Evolutionary conservation across 208 protist species (phyloP).

Genomic region (Leishmania gerbilli): DNA sequence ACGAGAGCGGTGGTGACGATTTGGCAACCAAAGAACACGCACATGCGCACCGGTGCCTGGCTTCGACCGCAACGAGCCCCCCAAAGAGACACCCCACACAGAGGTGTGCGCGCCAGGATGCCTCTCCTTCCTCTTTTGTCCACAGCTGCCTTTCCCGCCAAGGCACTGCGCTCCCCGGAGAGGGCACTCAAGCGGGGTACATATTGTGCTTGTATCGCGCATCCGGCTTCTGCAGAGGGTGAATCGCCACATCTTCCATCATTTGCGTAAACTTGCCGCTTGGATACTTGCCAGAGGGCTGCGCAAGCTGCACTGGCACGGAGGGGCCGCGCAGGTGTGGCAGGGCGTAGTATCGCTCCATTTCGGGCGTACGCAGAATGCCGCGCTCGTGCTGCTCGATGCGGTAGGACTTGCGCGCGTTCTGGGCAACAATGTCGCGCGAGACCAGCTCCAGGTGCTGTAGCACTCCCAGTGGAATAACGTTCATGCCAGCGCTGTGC

Average conservation of each 20-base stretch:
- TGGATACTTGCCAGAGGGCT: constrained; percentile 57
- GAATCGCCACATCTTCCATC: constrained; percentile 39
- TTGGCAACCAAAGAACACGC: not conserved
- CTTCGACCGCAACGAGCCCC: not conserved
- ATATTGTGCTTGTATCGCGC: constrained; percentile 57
- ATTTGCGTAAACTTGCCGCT: constrained; percentile 65
- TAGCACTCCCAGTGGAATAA: constrained; percentile 54
- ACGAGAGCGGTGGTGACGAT: no score
- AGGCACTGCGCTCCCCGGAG: not conserved
- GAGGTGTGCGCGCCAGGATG: no score
- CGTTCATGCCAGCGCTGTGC: constrained; percentile 18
- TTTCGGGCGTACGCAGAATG: constrained; percentile 60
- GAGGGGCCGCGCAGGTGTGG: constrained; percentile 61
- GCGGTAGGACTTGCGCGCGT: constrained; percentile 46
- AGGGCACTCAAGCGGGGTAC: constrained; percentile 49
- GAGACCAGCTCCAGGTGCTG: constrained; percentile 66
- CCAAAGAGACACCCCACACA: not conserved
- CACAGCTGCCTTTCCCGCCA: not conserved
- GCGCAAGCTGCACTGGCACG: constrained; percentile 55
- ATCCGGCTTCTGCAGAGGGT: constrained; percentile 68
- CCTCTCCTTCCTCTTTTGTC: not conserved
- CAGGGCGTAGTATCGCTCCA: constrained; percentile 80
- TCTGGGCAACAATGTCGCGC: constrained; percentile 58
- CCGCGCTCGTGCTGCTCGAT: constrained; percentile 42
- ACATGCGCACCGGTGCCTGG: not conserved